Evolutionary conservation across 2,329 filamentous ascomycete species (phyloP), one percentile per base, ranked within the genome.

Genomic region (Fusarium brachygibbosum): DNA sequence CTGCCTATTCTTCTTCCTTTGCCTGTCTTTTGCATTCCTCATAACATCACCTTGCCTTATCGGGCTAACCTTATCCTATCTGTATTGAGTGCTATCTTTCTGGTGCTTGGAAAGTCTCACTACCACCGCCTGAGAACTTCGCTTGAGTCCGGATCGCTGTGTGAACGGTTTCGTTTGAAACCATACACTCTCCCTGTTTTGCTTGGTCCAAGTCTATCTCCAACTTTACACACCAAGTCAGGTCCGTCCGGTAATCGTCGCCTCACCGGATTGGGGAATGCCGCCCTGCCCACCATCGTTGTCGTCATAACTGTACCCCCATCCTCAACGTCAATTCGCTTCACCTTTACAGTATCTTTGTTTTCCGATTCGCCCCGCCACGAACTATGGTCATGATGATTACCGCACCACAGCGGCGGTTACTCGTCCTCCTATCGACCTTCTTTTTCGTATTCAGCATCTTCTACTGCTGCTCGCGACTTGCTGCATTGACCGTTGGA

Each of bases 361-460:
- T 14, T 44, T 31, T 35, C 34, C 51, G 44, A 57, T 58, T 62
- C 56, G 61, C 58, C 45, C 54, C 53, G 41, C 45, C 57, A 54
- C 49, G 23, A 53, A 50, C 34, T 44, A 72, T 71, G 64, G 66
- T 58, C 44, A 67, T 72, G 46, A 66, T 75, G 62, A 68, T 72
- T 51, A 73, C 71, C 48, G 66, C 70, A 60, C 52, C 70, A 37
- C 75, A 77, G 45, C 74, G 76, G 35, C 77, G 78, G 28, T 55
- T 75, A 31, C 67, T 79, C 65, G 62, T 79, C 66, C 45, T 79
- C 48, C 71, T 73, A 40, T 69, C 74, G 53, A 72, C 76, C 41
- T 65, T 76, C 64, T 77, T 81, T 74, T 73, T 79, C 67, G 28
- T 80, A 48, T 63, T 73, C 31, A 79, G 76, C 51, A 55, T 79